Base-by-base conservation (phyloP, 1,284 basidiomycete species). In the Trametes pubescens region DNA sequence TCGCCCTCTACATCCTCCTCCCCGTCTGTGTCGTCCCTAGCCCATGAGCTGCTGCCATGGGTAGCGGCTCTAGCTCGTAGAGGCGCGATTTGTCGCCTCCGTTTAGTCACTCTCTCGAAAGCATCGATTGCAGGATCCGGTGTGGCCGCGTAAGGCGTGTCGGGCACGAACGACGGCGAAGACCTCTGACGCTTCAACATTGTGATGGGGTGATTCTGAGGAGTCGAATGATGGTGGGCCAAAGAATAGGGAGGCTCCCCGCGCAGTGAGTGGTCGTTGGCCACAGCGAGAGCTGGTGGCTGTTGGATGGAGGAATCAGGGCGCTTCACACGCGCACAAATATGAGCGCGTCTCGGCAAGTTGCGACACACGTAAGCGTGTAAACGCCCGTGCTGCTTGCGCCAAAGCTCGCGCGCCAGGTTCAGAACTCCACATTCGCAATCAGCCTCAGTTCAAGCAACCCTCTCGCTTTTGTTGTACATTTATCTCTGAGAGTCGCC, bases 141-240 rank as follows among this genome's bases (percentile, higher is more conserved):
- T 10, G 70, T 57, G 16, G 66, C 35, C 13, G 80, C 82, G 58
- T 46, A 61, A 18, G 60, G 53, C 4, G 66, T 49, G 34, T 77
- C 79, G 1, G 79, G 78, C 78, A 79, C 2, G 81, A 79, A 14
- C 86, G 87, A 9, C 86, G 86, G 18, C 74, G 70, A 16, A 80
- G 82, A 68, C 58, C 90, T 79, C 64, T 85, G 88, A 68, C 91
- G 82, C 74, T 92, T 92, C 67, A 92, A 77, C 90, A 92, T 92
- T 40, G 21, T 32, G 49, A n/a, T 40, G 48, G 43, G 22, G 16
- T 40, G 35, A 14, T 11, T 29, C 34, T 37, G 51, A 10, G 44
- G 2, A 21, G 7, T 46, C n/a, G 54, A 43, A 47, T n/a, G 11
- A 35, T 26, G 56, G 43, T 44, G 48, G 32, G 53, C 5, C 8